Evolutionary conservation across 306 rosid genomes (phyloP).

Genomic region (Medicago lupulina): DNA sequence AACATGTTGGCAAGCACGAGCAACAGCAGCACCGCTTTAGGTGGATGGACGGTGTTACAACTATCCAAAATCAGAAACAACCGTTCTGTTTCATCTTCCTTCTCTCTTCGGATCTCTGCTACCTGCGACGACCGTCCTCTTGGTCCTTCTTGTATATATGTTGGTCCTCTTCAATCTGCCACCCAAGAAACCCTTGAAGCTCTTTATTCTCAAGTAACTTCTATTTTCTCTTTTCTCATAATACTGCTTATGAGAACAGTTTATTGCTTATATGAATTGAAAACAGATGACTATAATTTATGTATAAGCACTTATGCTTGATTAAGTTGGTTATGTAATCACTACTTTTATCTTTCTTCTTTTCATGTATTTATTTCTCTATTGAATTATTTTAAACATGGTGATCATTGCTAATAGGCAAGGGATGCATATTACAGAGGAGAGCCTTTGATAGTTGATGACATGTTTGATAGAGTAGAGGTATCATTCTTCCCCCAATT

Average conservation of each 20-base stretch:
- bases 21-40: background rate
- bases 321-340: background rate
- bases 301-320: background rate
- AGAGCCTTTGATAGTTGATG: slow-evolving; percentile 89
- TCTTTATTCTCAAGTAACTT: slow-evolving; percentile 69
- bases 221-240: background rate
- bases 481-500: slow-evolving; percentile 38
- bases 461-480: slow-evolving; percentile 95
- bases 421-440: slow-evolving; percentile 93
- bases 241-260: background rate
- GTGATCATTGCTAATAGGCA: slow-evolving; percentile 53
- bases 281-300: background rate
- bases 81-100: slow-evolving; percentile 38
- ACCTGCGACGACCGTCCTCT: slow-evolving; percentile 53
- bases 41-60: slow-evolving; percentile 22
- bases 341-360: background rate
- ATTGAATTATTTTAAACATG: background rate
- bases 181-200: slow-evolving; percentile 91
- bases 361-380: background rate
- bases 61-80: slow-evolving; percentile 16
- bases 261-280: background rate
- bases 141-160: slow-evolving; percentile 74
- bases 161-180: slow-evolving; percentile 90
- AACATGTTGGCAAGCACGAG: slow-evolving; percentile 6
- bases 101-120: slow-evolving; percentile 45